Conservation (phyloP, 2,329 filamentous ascomycete species). For the Talaromyces rugulosus region DNA sequence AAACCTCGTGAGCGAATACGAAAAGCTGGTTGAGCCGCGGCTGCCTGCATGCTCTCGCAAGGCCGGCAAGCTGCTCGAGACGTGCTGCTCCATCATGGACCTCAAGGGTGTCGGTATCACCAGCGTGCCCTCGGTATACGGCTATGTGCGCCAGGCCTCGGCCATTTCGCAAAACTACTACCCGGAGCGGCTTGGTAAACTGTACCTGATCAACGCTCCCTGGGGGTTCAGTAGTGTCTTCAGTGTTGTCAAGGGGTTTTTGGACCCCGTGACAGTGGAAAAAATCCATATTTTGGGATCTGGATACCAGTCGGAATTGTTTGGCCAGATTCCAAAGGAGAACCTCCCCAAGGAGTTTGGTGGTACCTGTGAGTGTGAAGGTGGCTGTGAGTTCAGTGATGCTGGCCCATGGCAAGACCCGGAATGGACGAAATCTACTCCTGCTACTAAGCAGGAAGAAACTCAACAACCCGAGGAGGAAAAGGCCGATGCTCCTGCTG, state of each 20-base stretch:
- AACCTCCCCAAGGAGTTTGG: conserved; percentile 86
- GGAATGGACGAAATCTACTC: conserved; percentile 36
- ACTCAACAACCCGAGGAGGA: conserved; percentile 16
- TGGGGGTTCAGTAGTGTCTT: conserved; percentile 92
- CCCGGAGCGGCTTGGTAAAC: conserved; percentile 89
- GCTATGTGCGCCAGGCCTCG: conserved; percentile 79
- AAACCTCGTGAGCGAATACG: conserved; percentile 96
- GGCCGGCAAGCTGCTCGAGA: conserved; percentile 83
- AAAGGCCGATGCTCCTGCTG: conserved; percentile 3
- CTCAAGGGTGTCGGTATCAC: conserved; percentile 86
- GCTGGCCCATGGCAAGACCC: conserved; percentile 73
- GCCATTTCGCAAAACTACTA: conserved; percentile 98
- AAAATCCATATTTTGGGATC: conserved; percentile 91
- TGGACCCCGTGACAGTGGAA: conserved; percentile 91
- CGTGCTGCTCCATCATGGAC: conserved; percentile 98
- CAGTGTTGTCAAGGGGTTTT: conserved; percentile 82
- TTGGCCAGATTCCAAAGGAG: conserved; percentile 80
- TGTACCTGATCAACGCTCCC: conserved; percentile 97
- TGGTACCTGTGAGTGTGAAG: conserved; percentile 73
- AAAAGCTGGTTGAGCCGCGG: conserved; percentile 88
- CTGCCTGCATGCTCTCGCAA: conserved; percentile 95
- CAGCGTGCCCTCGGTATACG: conserved; percentile 79
- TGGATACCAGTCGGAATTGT: conserved; percentile 77
- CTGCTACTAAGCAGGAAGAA: too few species aligned
- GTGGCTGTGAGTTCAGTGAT: conserved; percentile 83